Evolutionary conservation across 2,329 filamentous ascomycete genomes (phyloP), one percentile per base, ranked within the genome.

Genomic region (Penicillium janthinellum): DNA sequence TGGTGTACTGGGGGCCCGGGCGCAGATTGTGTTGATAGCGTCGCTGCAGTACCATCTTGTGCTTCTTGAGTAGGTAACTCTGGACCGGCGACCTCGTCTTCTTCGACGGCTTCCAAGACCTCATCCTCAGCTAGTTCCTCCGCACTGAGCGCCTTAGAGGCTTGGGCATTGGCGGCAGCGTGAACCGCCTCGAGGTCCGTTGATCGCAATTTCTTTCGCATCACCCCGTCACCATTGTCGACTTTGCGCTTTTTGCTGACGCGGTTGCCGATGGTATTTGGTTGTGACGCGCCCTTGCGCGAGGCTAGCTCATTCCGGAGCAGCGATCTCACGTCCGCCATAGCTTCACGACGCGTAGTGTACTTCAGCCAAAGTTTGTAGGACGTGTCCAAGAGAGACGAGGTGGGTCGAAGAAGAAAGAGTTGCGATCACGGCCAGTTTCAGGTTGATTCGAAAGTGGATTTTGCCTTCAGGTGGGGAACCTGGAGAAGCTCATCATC

Each of bases 281-380:
- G 64, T 55, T 88, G 81, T 4, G 88, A 86, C 54, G 87, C 83
- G 69, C 93, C 87, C 64, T 89, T 86, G 58, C 91, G 87, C 62
- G 89, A 85, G 57, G 87, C 86, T 65, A 91, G 87, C 76, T 94
- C 90, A 70, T 88, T 89, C 67, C 90, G 90, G 59, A 96, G 84
- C 51, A 96, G 85, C 38, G 90, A 86, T 68, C 92, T 89, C 28
- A 91, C 88, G 75, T 96, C 91, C 66, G 90, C 83, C 90, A 95
- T 94, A 38, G 47, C 66, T 34, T 54, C 20, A 10, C 38, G 15
- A 17, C 3, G 39, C 20, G 20, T 12, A 20, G 10, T 41, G 37
- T 20, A 37, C 12, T 31, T 52, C 15, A 22, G 20, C 17, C 20
- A 31, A 38, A 28, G 7, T 48, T 35, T 15, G 39, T n/a, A 8